Evolutionary conservation across 176 grass and related monocot species (phyloP).

Genomic region (Zizania latifolia): DNA sequence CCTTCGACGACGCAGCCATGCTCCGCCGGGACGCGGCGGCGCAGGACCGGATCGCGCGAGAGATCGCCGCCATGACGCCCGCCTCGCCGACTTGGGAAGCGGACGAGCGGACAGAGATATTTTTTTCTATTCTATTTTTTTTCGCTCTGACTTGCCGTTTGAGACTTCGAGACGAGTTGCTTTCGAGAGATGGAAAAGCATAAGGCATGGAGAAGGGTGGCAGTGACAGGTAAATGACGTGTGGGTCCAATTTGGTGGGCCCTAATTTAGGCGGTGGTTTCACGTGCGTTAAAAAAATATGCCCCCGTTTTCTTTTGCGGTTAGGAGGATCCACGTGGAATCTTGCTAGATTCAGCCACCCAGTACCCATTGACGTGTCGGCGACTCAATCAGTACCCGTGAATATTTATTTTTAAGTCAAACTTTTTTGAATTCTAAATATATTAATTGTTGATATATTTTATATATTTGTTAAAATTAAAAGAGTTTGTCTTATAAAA

Average conservation of each 20-base stretch:
- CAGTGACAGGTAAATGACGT: not conserved
- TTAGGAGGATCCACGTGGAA: conserved; percentile 12
- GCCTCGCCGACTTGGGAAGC: not conserved
- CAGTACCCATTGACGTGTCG: not conserved
- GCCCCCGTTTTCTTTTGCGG: not conserved
- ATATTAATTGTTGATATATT: no score
- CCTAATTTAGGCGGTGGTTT: not conserved
- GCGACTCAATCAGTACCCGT: not conserved
- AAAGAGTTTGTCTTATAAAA: no score
- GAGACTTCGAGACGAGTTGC: conserved; percentile 17
- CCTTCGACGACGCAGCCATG: conserved; percentile 19
- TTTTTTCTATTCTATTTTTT: not conserved
- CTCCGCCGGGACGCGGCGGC: conserved; percentile 10
- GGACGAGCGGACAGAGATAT: conserved; percentile 1
- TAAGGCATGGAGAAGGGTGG: no score
- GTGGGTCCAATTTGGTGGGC: not conserved
- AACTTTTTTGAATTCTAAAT: no score
- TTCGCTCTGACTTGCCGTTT: not conserved
- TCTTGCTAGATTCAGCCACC: not conserved
- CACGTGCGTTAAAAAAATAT: conserved; percentile 9
- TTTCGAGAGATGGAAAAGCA: not conserved
- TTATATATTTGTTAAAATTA: no score
- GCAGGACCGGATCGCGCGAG: conserved; percentile 32
- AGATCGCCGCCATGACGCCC: conserved; percentile 42
- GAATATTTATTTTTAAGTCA: not conserved